Evolutionary conservation across 805 yeast species (phyloP).

Genomic region (Hanseniaspora valbyensis): DNA sequence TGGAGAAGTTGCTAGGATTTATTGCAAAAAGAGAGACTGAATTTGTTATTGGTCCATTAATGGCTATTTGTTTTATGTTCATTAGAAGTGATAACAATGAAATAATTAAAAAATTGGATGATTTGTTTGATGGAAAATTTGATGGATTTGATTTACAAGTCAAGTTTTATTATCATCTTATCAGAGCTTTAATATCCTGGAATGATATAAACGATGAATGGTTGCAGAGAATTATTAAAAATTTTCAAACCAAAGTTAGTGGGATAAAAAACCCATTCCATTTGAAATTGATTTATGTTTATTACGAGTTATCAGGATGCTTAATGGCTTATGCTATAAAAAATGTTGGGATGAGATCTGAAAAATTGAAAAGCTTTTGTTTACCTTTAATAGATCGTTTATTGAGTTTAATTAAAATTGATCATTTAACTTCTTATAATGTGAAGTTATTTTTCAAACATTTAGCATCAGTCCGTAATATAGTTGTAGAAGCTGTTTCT

Average conservation of each 20-base stretch:
- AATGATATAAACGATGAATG: not conserved
- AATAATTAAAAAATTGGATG: not conserved
- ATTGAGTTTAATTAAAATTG: slow-evolving; percentile 26
- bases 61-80: slow-evolving; percentile 44
- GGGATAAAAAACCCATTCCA: not conserved
- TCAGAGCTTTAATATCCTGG: not conserved
- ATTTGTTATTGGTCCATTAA: slow-evolving; percentile 45
- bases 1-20: slow-evolving; percentile 48
- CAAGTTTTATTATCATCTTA: not conserved
- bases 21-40: slow-evolving; percentile 53
- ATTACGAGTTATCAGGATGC: slow-evolving; percentile 61
- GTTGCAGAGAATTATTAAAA: not conserved
- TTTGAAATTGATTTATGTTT: slow-evolving; percentile 28
- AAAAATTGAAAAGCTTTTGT: slow-evolving; percentile 40
- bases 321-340: slow-evolving; percentile 64
- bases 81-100: not conserved
- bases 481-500: slow-evolving; percentile 53
- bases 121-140: not conserved
- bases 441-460: slow-evolving; percentile 42
- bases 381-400: slow-evolving; percentile 25
- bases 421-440: slow-evolving; percentile 43
- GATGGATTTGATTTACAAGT: not conserved
- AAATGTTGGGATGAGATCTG: slow-evolving; percentile 59
- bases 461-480: slow-evolving; percentile 44
- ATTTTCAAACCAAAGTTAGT: not conserved